A percentile compares a stretch with the other conserved stretches of the same genome.
These are phyloP conservation scores for Wickerhamiella hasegawae DNA, from an alignment of 805 yeast species.

Conservation along the genomic window DNA sequence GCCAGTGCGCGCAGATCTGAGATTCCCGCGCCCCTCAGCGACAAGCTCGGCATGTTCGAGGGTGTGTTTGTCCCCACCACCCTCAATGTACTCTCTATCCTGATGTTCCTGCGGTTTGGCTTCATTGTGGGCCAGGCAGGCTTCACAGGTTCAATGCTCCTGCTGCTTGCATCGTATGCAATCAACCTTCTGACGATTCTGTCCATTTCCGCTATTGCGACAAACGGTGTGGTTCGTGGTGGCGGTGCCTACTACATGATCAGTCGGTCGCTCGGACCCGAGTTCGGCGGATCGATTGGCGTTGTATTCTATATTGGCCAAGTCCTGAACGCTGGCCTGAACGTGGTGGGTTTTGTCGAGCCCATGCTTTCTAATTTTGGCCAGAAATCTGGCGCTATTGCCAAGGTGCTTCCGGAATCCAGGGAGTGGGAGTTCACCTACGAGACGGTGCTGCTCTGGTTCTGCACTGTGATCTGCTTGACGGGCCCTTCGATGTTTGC, in stretches of 20 bases:
- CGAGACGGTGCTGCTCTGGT: constrained; percentile 49
- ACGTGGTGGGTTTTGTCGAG: constrained; percentile 90
- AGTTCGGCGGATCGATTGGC: constrained; percentile 96
- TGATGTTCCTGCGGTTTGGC: constrained; percentile 92
- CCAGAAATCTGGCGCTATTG: constrained; percentile 35
- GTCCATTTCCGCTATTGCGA: constrained; percentile 87
- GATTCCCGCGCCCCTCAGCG: too few relatives aligned
- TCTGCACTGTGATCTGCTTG: constrained; percentile 61
- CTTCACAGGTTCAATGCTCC: constrained; percentile 51
- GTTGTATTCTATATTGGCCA: constrained; percentile 90
- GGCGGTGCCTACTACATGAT: constrained; percentile 99
- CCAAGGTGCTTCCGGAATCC: constrained; percentile 48
- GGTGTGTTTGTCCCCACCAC: constrained; percentile 94
- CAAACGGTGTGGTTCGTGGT: constrained; percentile 93
- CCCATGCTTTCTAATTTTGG: constrained; percentile 78
- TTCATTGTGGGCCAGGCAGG: constrained; percentile 94
- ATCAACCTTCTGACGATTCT: constrained; percentile 76
- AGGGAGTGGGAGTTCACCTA: constrained; percentile 54
- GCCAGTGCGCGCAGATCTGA: too few relatives aligned
- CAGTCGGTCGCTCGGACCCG: constrained; percentile 88
- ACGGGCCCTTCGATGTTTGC: constrained; percentile 74
- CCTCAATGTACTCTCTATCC: constrained; percentile 77
- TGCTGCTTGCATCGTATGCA: constrained; percentile 56
- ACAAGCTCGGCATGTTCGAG: constrained; percentile 61
- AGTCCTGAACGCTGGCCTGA: constrained; percentile 71